Evolutionary conservation across 2,329 filamentous ascomycete genomes (phyloP).

Genomic region (Claviceps maximensis): DNA sequence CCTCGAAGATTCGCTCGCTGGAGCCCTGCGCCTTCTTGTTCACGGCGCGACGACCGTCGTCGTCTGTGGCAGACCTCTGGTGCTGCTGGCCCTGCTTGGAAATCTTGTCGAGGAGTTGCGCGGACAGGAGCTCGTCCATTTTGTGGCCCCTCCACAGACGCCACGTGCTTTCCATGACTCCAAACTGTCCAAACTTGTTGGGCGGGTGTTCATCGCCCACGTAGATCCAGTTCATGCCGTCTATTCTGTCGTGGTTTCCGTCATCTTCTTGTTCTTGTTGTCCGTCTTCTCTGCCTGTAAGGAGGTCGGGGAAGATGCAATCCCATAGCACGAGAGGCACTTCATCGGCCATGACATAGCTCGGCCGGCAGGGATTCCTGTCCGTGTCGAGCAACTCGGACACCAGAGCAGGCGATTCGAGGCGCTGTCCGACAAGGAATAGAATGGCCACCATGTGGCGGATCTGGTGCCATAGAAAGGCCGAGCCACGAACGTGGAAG

Average conservation of each 20-base stretch:
- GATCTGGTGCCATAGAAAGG: constrained; percentile 97
- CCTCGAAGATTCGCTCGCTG: constrained; percentile 34
- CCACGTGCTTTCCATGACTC: constrained; percentile 69
- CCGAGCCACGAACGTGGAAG: constrained; percentile 78
- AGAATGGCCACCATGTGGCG: constrained; percentile 84
- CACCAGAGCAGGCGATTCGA: constrained; percentile 64
- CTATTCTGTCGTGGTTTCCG: constrained; percentile 19
- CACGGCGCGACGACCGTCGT: neutral
- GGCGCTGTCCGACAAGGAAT: constrained; percentile 83
- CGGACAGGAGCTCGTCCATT: constrained; percentile 78
- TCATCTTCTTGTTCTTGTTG: neutral
- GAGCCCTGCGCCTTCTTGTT: constrained; percentile 13
- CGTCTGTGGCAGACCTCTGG: neutral
- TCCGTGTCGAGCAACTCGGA: constrained; percentile 60
- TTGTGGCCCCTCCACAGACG: constrained; percentile 69
- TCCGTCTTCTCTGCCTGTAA: neutral
- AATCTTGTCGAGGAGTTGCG: constrained; percentile 54
- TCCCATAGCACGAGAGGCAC: constrained; percentile 90
- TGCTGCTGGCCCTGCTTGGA: constrained; percentile 23
- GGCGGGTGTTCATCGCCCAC: constrained; percentile 50
- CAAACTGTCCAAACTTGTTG: constrained; percentile 50
- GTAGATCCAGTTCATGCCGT: constrained; percentile 67
- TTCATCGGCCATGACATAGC: constrained; percentile 84
- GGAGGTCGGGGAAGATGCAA: constrained; percentile 61
- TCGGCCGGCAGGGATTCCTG: constrained; percentile 61